A percentile compares a stretch with the other conserved stretches of the same genome.
These are phyloP conservation scores for Penicillium sp. DNA, from an alignment of 2,329 filamentous ascomycete genomes.

Conservation along the genomic window DNA sequence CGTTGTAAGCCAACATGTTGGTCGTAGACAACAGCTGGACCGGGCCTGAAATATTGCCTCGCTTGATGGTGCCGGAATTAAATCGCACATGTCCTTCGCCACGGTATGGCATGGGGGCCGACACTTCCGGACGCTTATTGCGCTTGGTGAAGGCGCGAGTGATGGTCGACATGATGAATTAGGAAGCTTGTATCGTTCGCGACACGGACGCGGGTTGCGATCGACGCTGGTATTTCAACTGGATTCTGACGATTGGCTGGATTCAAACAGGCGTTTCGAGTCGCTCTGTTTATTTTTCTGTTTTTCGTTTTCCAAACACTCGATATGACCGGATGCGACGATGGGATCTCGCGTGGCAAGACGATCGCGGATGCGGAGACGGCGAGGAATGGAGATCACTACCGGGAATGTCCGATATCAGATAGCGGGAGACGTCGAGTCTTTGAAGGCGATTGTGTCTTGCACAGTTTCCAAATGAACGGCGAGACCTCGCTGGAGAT, in stretches of 20 bases:
- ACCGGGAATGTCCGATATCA: constrained; percentile 32
- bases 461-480: constrained; percentile 22
- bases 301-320: neutral
- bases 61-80: constrained; percentile 46
- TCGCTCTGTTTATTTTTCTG: constrained; percentile 4
- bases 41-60: constrained; percentile 72
- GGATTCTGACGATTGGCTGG: constrained; percentile 5
- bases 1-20: constrained; percentile 93
- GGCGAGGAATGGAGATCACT: constrained; percentile 33
- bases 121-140: constrained; percentile 47
- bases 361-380: constrained; percentile 28
- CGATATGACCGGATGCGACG: constrained; percentile 13
- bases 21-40: constrained; percentile 88
- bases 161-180: constrained; percentile 37
- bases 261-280: neutral
- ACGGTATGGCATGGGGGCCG: constrained; percentile 44
- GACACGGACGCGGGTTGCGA: neutral
- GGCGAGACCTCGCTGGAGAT: constrained; percentile 10
- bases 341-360: constrained; percentile 26
- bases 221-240: neutral
- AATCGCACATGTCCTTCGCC: constrained; percentile 45
- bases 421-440: constrained; percentile 10
- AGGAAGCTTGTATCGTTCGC: constrained; percentile 3
- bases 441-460: constrained; percentile 7
- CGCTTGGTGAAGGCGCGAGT: constrained; percentile 51